These are phyloP conservation scores for Annulohypoxylon maeteangense DNA, from an alignment of 495 filamentous ascomycete species.

Conservation along the genomic window DNA sequence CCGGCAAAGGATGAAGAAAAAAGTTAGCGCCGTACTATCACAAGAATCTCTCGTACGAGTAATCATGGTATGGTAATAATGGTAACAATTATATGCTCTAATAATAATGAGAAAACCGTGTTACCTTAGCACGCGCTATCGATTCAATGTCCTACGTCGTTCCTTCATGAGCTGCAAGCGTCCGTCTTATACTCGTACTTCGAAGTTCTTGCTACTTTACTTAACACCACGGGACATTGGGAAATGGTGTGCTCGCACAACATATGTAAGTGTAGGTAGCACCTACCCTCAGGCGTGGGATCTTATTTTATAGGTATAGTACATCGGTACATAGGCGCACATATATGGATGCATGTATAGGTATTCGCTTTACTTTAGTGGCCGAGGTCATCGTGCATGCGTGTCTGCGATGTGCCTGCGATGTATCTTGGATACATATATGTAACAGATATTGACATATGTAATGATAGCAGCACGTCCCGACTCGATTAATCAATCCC, in stretches of 20 bases:
- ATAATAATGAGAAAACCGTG: background rate
- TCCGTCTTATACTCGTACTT: constrained; percentile 1
- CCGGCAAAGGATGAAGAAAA: background rate
- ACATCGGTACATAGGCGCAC: background rate
- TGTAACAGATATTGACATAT: constrained; percentile 15
- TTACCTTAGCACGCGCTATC: background rate
- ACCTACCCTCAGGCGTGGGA: constrained; percentile 22
- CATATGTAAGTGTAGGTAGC: constrained; percentile 27
- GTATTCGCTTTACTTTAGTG: constrained; percentile 5
- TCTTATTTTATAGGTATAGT: constrained; percentile 5
- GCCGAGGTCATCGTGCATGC: constrained; percentile 34
- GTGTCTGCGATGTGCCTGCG: constrained; percentile 2
- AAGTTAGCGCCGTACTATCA: constrained; percentile 9
- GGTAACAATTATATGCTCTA: no score
- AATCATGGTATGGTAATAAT: background rate
- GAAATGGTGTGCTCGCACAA: constrained; percentile 41
- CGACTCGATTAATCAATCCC: constrained; percentile 6
- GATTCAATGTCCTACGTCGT: background rate
- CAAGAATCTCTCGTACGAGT: constrained; percentile 2
- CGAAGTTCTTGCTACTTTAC: background rate
- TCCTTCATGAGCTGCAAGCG: background rate
- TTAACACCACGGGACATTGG: background rate
- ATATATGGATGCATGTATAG: background rate
- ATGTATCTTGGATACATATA: constrained; percentile 10
- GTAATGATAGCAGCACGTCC: constrained; percentile 18